phyloP scores from a whole-genome alignment of 495 filamentous ascomycete species.

The Penicillium arizonense region DNA sequence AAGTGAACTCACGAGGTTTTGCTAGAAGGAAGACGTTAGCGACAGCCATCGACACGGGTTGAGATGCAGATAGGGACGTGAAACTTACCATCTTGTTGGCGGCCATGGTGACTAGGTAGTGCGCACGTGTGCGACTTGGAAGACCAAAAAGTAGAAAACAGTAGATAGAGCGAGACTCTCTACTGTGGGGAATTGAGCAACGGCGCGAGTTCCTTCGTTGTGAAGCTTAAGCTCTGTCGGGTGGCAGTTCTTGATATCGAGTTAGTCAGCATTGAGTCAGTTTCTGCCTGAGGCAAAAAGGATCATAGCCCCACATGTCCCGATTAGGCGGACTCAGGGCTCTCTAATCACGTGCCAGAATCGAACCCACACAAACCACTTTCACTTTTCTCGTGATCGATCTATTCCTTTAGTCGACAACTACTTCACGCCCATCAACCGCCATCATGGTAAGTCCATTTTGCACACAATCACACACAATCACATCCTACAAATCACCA shows the following conservation, averaged over 20 bases:
- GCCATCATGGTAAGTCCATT: constrained; percentile 48
- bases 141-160: constrained; percentile 50
- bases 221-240: constrained; percentile 23
- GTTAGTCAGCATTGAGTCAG: constrained; percentile 15
- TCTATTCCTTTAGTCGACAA: constrained; percentile 43
- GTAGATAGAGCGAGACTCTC: constrained; percentile 25
- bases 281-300: neutral
- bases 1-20: constrained; percentile 82
- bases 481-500: constrained; percentile 5
- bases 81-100: constrained; percentile 94
- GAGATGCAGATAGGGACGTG: constrained; percentile 25
- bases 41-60: constrained; percentile 55
- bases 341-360: constrained; percentile 20
- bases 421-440: constrained; percentile 44
- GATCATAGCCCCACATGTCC: no score
- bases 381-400: constrained; percentile 37
- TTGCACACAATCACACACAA: constrained; percentile 1
- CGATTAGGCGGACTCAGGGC: neutral
- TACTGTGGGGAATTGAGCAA: constrained; percentile 17
- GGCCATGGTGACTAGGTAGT: constrained; percentile 63
- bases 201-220: constrained; percentile 16
- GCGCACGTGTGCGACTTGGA: constrained; percentile 69
- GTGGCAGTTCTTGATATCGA: constrained; percentile 22
- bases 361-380: constrained; percentile 45
- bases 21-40: constrained; percentile 72